A percentile compares a stretch with the other conserved stretches of the same genome.
Conservation (phyloP, 176 grass and related monocot genomes). For the Ampelocalamus luodianensis region DNA sequence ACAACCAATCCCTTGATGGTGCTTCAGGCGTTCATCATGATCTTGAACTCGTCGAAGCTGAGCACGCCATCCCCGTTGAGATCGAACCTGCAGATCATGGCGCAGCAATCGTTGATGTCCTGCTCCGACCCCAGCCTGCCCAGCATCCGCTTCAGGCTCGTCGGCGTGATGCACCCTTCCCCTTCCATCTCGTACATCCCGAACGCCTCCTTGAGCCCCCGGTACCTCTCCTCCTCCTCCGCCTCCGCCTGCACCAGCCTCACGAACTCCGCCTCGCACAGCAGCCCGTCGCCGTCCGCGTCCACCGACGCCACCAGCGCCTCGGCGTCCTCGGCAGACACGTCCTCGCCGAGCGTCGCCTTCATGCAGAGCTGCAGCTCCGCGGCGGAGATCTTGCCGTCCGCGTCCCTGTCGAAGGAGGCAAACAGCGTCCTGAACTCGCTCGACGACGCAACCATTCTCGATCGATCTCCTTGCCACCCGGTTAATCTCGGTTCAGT, state of each 20-base stretch:
- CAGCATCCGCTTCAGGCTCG: slow-evolving; percentile 47
- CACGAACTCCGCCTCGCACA: slow-evolving; percentile 44
- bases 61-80: slow-evolving; percentile 57
- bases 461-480: neutral
- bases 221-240: slow-evolving; percentile 23
- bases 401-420: slow-evolving; percentile 34
- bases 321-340: slow-evolving; percentile 40
- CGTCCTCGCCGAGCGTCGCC: slow-evolving; percentile 31
- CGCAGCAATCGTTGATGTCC: slow-evolving; percentile 43
- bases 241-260: slow-evolving; percentile 7
- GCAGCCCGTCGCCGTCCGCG: slow-evolving; percentile 51
- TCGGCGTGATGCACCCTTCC: slow-evolving; percentile 47
- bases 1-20: neutral
- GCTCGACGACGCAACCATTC: slow-evolving; percentile 27
- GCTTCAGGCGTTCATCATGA: slow-evolving; percentile 52
- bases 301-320: slow-evolving; percentile 43
- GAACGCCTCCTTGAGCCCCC: slow-evolving; percentile 25
- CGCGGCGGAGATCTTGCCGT: slow-evolving; percentile 40
- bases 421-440: slow-evolving; percentile 23
- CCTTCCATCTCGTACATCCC: slow-evolving; percentile 52
- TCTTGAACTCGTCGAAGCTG: slow-evolving; percentile 65
- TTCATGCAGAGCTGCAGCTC: slow-evolving; percentile 51
- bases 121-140: slow-evolving; percentile 30
- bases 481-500: neutral
- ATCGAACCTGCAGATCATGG: slow-evolving; percentile 64